phyloP scores from a whole-genome alignment of 1,284 basidiomycete species.

The Apiotrichum sp. region DNA sequence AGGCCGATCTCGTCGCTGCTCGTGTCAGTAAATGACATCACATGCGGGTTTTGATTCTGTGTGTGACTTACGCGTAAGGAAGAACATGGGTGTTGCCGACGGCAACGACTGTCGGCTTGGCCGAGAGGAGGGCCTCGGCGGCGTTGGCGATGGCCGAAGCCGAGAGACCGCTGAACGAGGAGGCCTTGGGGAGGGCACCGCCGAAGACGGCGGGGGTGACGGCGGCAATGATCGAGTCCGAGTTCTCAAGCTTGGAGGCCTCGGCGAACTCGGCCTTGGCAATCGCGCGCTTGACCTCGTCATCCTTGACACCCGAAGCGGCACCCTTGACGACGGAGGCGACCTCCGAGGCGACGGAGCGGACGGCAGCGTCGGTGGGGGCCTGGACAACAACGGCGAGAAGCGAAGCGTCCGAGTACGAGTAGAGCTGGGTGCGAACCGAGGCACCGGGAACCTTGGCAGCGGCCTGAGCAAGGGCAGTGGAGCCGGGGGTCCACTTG shows the following conservation, averaged over 20 bases:
- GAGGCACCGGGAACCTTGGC: conserved; percentile 46
- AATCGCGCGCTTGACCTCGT: conserved; percentile 70
- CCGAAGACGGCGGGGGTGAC: conserved; percentile 55
- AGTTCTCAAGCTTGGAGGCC: conserved; percentile 61
- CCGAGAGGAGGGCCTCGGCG: conserved; percentile 43
- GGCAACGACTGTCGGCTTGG: conserved; percentile 77
- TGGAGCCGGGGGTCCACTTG: conserved; percentile 74
- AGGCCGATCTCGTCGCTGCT: conserved; percentile 69
- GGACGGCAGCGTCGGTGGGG: conserved; percentile 40
- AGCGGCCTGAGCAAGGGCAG: conserved; percentile 57
- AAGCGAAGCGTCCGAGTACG: conserved; percentile 83
- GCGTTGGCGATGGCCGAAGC: conserved; percentile 58
- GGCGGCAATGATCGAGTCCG: conserved; percentile 59
- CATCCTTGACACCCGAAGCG: conserved; percentile 55
- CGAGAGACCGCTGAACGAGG: conserved; percentile 60
- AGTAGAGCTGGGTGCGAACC: conserved; percentile 67
- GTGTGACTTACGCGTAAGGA: conserved; percentile 57
- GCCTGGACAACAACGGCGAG: conserved; percentile 65
- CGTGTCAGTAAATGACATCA: neutral
- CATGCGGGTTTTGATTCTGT: neutral
- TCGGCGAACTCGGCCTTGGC: conserved; percentile 80
- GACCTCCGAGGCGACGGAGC: conserved; percentile 57
- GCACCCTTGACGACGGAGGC: conserved; percentile 62
- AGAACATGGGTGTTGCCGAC: conserved; percentile 70
- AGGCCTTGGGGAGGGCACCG: conserved; percentile 53